phyloP scores from a whole-genome alignment of 495 filamentous ascomycete genomes.

The Penicillium arizonense region DNA sequence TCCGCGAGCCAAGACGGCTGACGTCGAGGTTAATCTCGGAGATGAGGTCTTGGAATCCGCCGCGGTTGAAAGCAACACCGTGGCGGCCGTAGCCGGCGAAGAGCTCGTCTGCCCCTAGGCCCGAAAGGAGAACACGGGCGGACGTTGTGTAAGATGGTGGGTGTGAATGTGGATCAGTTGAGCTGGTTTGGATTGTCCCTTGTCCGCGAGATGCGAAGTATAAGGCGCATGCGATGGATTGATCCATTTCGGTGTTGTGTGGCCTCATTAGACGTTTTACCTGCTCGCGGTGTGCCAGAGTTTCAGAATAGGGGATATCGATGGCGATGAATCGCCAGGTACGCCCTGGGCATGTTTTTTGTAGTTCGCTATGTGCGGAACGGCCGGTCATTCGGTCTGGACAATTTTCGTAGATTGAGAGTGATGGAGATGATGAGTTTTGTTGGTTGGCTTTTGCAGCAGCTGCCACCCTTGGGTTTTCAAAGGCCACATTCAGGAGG shows the following conservation, averaged over 20 bases:
- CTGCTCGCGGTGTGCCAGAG: constrained; percentile 61
- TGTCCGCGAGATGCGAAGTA: constrained; percentile 88
- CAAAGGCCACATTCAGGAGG: constrained; percentile 93
- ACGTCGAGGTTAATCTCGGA: constrained; percentile 88
- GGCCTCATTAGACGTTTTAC: constrained; percentile 81
- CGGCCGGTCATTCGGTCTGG: constrained; percentile 88
- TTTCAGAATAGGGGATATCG: constrained; percentile 79
- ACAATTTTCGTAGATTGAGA: constrained; percentile 70
- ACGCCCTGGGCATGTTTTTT: constrained; percentile 66
- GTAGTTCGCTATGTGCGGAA: constrained; percentile 70
- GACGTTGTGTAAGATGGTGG: constrained; percentile 57
- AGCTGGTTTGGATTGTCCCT: constrained; percentile 38
- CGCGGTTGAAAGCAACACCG: constrained; percentile 65
- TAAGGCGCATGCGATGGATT: constrained; percentile 89
- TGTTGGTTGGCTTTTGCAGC: constrained; percentile 15
- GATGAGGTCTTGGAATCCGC: constrained; percentile 67
- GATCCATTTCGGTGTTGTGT: constrained; percentile 97
- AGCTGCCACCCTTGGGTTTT: constrained; percentile 76
- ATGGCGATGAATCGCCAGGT: constrained; percentile 80
- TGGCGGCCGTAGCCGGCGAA: constrained; percentile 93
- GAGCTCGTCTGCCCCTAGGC: constrained; percentile 93
- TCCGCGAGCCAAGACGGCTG: constrained; percentile 81
- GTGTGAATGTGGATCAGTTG: background rate
- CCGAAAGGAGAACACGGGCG: constrained; percentile 83
- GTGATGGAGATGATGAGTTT: background rate